Conservation (phyloP, 2,329 filamentous ascomycete species). For the Metarhizium rileyi region DNA sequence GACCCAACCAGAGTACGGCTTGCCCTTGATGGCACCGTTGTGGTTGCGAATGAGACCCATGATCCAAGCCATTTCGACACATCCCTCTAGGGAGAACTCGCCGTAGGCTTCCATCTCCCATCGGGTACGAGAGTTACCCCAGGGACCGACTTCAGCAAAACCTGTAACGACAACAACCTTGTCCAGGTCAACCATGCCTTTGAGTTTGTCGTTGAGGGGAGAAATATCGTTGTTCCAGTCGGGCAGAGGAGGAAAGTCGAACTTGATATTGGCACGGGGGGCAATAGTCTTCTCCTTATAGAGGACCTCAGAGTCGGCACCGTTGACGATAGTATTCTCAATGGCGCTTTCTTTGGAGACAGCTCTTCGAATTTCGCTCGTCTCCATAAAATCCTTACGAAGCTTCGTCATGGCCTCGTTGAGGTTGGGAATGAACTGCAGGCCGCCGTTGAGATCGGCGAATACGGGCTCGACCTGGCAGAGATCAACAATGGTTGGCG, state of each 20-base stretch:
- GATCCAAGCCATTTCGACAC: conserved; percentile 99
- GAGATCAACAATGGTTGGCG: conserved; percentile 83
- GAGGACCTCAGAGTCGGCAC: conserved; percentile 79
- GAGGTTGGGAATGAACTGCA: conserved; percentile 94
- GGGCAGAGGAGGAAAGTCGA: conserved; percentile 82
- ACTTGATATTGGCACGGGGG: conserved; percentile 95
- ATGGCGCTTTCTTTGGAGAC: conserved; percentile 93
- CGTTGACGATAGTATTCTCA: conserved; percentile 96
- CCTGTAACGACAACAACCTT: conserved; percentile 97
- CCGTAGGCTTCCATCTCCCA: conserved; percentile 99
- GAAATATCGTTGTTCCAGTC: conserved; percentile 88
- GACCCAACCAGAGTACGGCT: conserved; percentile 94
- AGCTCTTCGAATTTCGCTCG: conserved; percentile 83
- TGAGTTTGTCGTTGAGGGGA: conserved; percentile 77
- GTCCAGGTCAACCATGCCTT: conserved; percentile 97
- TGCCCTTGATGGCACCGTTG: conserved; percentile 91
- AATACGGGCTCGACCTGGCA: conserved; percentile 95
- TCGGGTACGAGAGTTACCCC: conserved; percentile 95
- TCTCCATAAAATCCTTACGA: conserved; percentile 90
- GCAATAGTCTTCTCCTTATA: conserved; percentile 93
- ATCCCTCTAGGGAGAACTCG: conserved; percentile 94
- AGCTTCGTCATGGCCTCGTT: conserved; percentile 91
- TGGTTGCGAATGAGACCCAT: conserved; percentile 99
- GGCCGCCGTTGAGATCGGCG: conserved; percentile 91
- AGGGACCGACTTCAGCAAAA: conserved; percentile 91